Evolutionary conservation across 352 stramenopile species (phyloP).

Genomic region (Globisporangium rhizosaccharum): DNA sequence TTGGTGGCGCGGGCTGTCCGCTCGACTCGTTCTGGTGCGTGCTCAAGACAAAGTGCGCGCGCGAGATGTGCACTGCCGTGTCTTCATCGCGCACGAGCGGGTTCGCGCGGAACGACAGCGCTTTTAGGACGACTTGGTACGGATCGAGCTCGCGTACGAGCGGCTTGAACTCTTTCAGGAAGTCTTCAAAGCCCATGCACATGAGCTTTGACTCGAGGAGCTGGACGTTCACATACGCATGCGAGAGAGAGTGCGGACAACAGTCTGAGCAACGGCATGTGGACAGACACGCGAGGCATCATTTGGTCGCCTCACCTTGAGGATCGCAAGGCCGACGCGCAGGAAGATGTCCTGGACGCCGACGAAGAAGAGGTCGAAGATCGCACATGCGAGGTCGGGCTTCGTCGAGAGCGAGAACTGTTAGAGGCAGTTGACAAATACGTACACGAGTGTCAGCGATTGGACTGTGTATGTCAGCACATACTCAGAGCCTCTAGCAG

Average conservation of each 20-base stretch:
- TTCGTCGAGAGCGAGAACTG: slow-evolving; percentile 82
- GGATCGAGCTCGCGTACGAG: slow-evolving; percentile 69
- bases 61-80: slow-evolving; percentile 48
- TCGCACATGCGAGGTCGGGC: slow-evolving; percentile 67
- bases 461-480: not conserved
- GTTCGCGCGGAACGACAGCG: slow-evolving; percentile 50
- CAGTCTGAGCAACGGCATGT: not conserved
- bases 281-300: not conserved
- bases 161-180: slow-evolving; percentile 78
- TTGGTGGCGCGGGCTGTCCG: slow-evolving; percentile 18
- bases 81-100: slow-evolving; percentile 41
- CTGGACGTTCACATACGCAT: slow-evolving; percentile 6
- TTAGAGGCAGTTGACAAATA: not conserved
- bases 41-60: slow-evolving; percentile 40
- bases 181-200: slow-evolving; percentile 82
- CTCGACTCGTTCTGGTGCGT: slow-evolving; percentile 23
- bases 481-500: not conserved
- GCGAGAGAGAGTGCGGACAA: not conserved
- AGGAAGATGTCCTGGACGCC: slow-evolving; percentile 79
- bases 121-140: slow-evolving; percentile 66
- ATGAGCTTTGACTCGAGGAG: slow-evolving; percentile 73
- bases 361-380: slow-evolving; percentile 84
- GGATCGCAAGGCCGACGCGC: slow-evolving; percentile 66
- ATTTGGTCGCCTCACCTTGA: slow-evolving; percentile 34
- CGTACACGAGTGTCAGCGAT: not conserved